Base-by-base conservation (phyloP, 2,329 filamentous ascomycete genomes). In the Hypoxylon rubiginosum region DNA sequence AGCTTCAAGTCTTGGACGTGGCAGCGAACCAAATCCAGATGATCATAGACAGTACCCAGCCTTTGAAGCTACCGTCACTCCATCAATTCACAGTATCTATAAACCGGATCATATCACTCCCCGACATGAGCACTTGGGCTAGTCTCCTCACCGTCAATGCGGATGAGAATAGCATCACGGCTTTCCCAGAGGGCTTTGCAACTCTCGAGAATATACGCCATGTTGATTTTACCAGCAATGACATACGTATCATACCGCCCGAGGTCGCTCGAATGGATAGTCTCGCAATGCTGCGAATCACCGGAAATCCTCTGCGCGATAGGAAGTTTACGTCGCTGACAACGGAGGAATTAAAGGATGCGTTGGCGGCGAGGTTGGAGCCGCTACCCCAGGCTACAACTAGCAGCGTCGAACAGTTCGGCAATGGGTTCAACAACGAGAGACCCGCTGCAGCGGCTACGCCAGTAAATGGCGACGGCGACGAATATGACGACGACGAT, bases 221-320 rank as follows among this genome's bases (percentile, higher is more conserved):
- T 60, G 92, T 91, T 30, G 93, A 97, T 77, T 91, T 98, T 70
- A 92, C 92, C 0, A 90, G 91, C 71, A 99, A 99, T 74, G 89
- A 96, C 68, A 88, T 99, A 51, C 88, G 88, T 1, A 83, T 87
- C 11, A 78, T 99, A 7, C 92, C 96, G 30, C 86, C 92, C 0
- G 90, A 89, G 69, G 88, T 98, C 62, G 91, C 91, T 4, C 82
- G 88, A 26, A 97, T 98, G 93, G 88, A 93, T 5, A 89, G 81
- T 48, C 81, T 99, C 9, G 85, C 89, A 19, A 90, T 90, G 75
- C 86, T 98, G 45, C 89, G 90, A 4, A 83, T 99, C 32, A 90
- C 90, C 46, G 94, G 93, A n/a, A 99, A 99, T 73, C 96, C 96
- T 0, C 82, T 99, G 13, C 86, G 92, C 13, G 94, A 97, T 76